Conservation (phyloP, 129 eudicot species). For the Tagetes erecta region DNA sequence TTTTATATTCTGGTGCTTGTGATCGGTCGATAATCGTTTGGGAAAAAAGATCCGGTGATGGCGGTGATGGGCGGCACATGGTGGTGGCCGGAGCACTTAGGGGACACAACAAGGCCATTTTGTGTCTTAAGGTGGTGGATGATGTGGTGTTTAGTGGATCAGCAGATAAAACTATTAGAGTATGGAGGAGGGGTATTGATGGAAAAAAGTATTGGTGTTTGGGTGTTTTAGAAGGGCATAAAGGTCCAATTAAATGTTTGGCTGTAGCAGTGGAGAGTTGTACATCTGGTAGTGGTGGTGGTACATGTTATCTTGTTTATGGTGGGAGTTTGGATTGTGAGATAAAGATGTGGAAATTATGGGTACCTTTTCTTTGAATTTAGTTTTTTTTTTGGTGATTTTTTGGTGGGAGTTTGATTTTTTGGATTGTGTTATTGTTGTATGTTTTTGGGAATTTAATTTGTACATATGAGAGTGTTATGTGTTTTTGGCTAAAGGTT, state of each 20-base stretch:
- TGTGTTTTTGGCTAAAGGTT: not conserved
- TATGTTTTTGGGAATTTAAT: not conserved
- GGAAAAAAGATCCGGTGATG: slow-evolving; percentile 43
- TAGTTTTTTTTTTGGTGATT: not conserved
- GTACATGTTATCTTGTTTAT: slow-evolving; percentile 49
- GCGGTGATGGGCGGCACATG: slow-evolving; percentile 42
- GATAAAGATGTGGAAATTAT: slow-evolving; percentile 65
- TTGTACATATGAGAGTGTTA: slow-evolving; percentile 21
- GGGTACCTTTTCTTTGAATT: slow-evolving; percentile 51
- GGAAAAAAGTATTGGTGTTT: slow-evolving; percentile 60
- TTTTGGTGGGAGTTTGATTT: no score
- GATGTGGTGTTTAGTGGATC: slow-evolving; percentile 92
- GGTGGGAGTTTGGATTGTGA: slow-evolving; percentile 93
- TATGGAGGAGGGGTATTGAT: slow-evolving; percentile 64
- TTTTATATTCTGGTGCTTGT: slow-evolving; percentile 86
- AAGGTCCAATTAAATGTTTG: slow-evolving; percentile 79
- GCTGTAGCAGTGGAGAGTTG: slow-evolving; percentile 53
- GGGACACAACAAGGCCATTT: slow-evolving; percentile 78
- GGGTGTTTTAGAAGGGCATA: slow-evolving; percentile 83
- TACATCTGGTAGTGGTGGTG: slow-evolving; percentile 20
- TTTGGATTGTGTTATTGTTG: not conserved
- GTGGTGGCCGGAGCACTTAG: slow-evolving; percentile 81
- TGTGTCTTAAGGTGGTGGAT: slow-evolving; percentile 63
- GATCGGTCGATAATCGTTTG: slow-evolving; percentile 88
- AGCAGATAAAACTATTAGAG: slow-evolving; percentile 73